These are phyloP conservation scores for Pleurostoma richardsiae DNA, from an alignment of 2,329 filamentous ascomycete genomes.

Conservation along the genomic window DNA sequence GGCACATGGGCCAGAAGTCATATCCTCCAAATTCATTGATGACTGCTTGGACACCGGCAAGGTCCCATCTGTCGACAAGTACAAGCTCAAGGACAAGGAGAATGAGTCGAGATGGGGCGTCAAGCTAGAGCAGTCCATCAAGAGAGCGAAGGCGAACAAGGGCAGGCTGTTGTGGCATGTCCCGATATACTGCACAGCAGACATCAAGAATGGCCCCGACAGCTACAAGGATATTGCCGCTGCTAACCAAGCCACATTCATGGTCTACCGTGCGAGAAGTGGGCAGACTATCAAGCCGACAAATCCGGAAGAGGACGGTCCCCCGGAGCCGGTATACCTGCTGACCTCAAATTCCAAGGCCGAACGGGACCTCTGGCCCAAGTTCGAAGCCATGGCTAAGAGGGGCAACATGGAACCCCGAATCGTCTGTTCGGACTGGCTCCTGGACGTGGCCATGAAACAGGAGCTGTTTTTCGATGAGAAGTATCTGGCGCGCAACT, in stretches of 20 bases:
- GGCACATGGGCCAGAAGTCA: constrained; percentile 71
- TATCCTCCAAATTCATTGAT: constrained; percentile 76
- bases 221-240: constrained; percentile 83
- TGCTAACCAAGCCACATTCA: constrained; percentile 82
- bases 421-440: constrained; percentile 83
- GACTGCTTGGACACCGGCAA: constrained; percentile 65
- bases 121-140: constrained; percentile 61
- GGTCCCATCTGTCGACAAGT: constrained; percentile 59
- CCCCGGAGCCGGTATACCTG: constrained; percentile 74
- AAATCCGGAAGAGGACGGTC: constrained; percentile 53
- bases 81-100: constrained; percentile 63
- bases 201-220: constrained; percentile 74
- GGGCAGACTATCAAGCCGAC: constrained; percentile 63
- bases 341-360: constrained; percentile 63
- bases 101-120: constrained; percentile 70
- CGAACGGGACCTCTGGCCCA: constrained; percentile 72
- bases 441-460: constrained; percentile 83
- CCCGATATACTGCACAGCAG: constrained; percentile 78
- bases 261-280: constrained; percentile 69
- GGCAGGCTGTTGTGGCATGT: constrained; percentile 70
- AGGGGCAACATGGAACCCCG: constrained; percentile 75
- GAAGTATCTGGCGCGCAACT: constrained; percentile 51
- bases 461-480: constrained; percentile 70
- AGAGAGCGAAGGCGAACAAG: constrained; percentile 69
- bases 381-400: constrained; percentile 73